Percentiles rank a stretch among this genome's conserved stretches.
These are phyloP conservation scores for Linnemannia zychae DNA, from an alignment of 192 early-diverging fungal genomes.

Conservation along the genomic window DNA sequence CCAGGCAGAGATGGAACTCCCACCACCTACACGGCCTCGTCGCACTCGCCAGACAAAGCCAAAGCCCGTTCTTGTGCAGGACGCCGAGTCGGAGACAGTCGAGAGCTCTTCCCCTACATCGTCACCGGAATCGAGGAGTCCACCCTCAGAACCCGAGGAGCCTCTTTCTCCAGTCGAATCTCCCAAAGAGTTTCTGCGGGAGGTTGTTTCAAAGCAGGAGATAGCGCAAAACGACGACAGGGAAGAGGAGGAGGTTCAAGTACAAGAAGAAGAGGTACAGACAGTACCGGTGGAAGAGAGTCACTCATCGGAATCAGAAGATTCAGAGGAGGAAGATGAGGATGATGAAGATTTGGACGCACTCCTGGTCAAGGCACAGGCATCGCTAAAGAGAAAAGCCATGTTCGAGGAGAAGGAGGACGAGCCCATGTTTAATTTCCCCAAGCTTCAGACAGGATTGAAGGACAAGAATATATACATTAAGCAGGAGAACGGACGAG, in stretches of 20 bases:
- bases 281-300: constrained; percentile 5
- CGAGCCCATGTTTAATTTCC: constrained; percentile 38
- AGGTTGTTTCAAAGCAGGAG: background rate
- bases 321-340: background rate
- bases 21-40: constrained; percentile 15
- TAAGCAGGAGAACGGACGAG: constrained; percentile 32
- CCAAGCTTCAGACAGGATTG: constrained; percentile 60
- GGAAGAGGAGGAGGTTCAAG: constrained; percentile 6
- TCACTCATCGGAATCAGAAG: background rate
- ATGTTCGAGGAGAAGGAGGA: constrained; percentile 25
- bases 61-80: background rate
- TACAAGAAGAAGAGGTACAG: constrained; percentile 1
- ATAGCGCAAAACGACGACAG: background rate
- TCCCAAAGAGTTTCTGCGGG: background rate
- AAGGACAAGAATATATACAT: constrained; percentile 55
- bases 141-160: constrained; percentile 4
- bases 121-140: constrained; percentile 13
- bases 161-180: background rate
- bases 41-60: constrained; percentile 23
- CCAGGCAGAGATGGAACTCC: constrained; percentile 6
- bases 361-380: constrained; percentile 56
- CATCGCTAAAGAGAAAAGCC: constrained; percentile 46
- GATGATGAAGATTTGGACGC: constrained; percentile 57
- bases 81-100: constrained; percentile 33
- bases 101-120: constrained; percentile 34